Evolutionary conservation across 1,284 basidiomycete species (phyloP), one percentile per base, ranked within the genome.

Genomic region (Microstroma glucosiphilum): DNA sequence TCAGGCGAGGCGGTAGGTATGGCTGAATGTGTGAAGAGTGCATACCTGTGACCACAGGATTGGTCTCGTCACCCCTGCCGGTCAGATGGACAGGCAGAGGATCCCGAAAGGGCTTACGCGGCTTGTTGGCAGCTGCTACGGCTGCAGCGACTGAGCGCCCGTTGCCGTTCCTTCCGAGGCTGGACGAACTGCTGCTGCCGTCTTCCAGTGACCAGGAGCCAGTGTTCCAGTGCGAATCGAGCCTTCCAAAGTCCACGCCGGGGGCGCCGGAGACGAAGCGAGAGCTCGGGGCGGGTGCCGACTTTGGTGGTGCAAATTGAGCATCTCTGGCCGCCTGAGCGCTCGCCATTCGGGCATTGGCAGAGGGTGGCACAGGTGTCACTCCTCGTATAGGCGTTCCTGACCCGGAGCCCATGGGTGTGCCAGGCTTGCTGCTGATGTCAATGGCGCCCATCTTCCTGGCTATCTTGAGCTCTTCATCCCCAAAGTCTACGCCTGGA

Each of bases 1-100:
- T 87, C 17, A 88, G 84, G 17, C 96, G 84, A 0, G 91, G 86
- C 0, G 94, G 91, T 1, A 97, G 62, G 17, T 62, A 37, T 3
- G 74, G 70, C 57, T 77, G 75, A 13, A 78, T 7, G 0, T 68
- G 67, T 8, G 73, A 61, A 6, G 77, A 74, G 54, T 75, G 75
- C 62, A 68, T 73, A 1, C 59, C 17, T 23, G 70, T 70, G 55
- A 71, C 63, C 1, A 76, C 76, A 1, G 25, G 26, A 30, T 72
- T 66, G 19, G 74, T 77, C 59, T 77, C 74, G 1, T 69, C 68
- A 9, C 69, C 61, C 2, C 77, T 64, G n/a, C 69, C 70, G 6
- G 59, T 57, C 2, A 78, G 63, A 0, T 62, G 60, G 21, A 78
- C 75, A 11, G 70, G 63, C 30, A 78, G 74, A 0, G 65, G 57